Evolutionary conservation across 352 stramenopile genomes (phyloP).

Genomic region (Phytopythium delawarense): DNA sequence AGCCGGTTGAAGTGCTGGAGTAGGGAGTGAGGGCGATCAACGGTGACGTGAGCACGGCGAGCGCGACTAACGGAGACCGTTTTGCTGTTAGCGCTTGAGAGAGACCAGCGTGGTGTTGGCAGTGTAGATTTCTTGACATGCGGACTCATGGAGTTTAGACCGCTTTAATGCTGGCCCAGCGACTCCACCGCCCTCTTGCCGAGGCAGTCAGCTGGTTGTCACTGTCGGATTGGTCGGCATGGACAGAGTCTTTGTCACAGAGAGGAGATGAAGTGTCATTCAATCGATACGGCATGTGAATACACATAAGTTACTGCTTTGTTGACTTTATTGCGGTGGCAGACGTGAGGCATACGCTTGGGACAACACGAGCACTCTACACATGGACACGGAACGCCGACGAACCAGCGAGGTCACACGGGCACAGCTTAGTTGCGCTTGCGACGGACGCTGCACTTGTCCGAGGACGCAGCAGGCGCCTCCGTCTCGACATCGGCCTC

Average conservation of each 20-base stretch:
- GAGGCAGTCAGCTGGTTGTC: no score
- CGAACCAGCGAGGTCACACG: neutral
- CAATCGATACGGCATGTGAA: no score
- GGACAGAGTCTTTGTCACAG: no score
- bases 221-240: no score
- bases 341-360: neutral
- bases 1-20: neutral
- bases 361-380: neutral
- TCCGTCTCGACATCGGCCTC: neutral
- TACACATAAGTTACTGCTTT: neutral
- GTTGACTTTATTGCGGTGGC: neutral
- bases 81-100: neutral
- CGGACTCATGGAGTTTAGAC: no score
- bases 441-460: constrained; percentile 10
- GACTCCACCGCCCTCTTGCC: no score
- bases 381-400: neutral
- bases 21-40: neutral
- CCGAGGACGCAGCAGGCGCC: neutral
- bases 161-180: no score
- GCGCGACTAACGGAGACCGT: neutral
- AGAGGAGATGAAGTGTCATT: no score
- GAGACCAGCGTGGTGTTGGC: no score
- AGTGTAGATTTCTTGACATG: no score
- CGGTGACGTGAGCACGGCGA: neutral
- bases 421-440: constrained; percentile 3